Evolutionary conservation across 208 protist genomes (phyloP), one percentile per base, ranked within the genome.

Genomic region (Leishmania mexicana): DNA sequence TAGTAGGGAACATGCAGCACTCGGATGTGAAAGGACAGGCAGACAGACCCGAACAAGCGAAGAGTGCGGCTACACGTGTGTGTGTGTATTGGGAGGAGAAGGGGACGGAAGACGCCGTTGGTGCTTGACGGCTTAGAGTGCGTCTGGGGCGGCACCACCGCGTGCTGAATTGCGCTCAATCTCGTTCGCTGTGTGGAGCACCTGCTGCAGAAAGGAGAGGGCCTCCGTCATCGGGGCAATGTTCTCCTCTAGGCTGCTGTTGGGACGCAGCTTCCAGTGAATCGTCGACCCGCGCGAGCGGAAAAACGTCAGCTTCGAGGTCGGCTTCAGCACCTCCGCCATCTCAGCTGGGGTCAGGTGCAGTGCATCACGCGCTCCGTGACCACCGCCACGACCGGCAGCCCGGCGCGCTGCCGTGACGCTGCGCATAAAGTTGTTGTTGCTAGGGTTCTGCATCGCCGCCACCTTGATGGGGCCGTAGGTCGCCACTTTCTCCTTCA

Each of bases 101-200:
- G 35, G 42, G 42, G 45, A 49, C 10, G 19, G 13, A 24, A 19
- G 47, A 35, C 28, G 5, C 71, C 31, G 70, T 62, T 53, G 75
- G 54, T 31, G 68, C 40, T 58, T 42, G 31, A 21, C n/a, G 4
- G 42, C 21, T 28, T 89, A 94, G 75, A 95, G 75, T 40, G 93
- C 90, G 45, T 89, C 86, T n/a, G 93, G 91, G 0, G 91, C 93
- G n/a, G 83, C 93, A 57, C 93, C 92, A 71, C 88, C 91, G 58
- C 90, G 87, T 17, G 86, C 88, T 3, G 91, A 93, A 45, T 81
- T 93, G 45, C 93, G 87, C 78, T 96, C 93, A 81, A 96, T 95
- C 53, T 94, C 88, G 81, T 96, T 96, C 31, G 92, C 92, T 15
- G 92, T 96, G 84, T 91, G 89, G 28, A 97, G 86, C 64, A 97